These are phyloP conservation scores for Aschersonia sp. DNA, from an alignment of 2,329 filamentous ascomycete species.

Conservation along the genomic window DNA sequence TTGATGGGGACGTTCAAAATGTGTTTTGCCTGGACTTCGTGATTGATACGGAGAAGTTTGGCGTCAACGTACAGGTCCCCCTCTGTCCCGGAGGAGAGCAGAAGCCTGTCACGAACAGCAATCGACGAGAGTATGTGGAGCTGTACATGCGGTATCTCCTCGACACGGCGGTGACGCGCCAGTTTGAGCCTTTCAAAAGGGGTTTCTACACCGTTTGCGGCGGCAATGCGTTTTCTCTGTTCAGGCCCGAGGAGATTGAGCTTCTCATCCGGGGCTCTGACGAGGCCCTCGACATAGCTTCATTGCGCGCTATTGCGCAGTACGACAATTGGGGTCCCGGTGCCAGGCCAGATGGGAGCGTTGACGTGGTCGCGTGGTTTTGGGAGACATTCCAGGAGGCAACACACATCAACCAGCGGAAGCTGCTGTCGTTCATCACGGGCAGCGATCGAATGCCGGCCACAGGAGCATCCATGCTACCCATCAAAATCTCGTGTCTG, in stretches of 20 bases:
- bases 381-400: constrained; percentile 67
- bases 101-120: constrained; percentile 66
- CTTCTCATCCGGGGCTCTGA: constrained; percentile 74
- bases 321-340: constrained; percentile 64
- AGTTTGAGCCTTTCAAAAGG: constrained; percentile 87
- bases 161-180: constrained; percentile 60
- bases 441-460: constrained; percentile 84
- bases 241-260: constrained; percentile 84
- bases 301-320: constrained; percentile 59
- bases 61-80: constrained; percentile 48
- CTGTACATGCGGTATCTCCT: constrained; percentile 69
- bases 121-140: constrained; percentile 75
- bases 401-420: constrained; percentile 53
- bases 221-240: constrained; percentile 74
- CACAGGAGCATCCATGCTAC: constrained; percentile 66
- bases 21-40: constrained; percentile 76
- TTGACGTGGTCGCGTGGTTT: constrained; percentile 69
- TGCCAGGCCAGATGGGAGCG: constrained; percentile 37
- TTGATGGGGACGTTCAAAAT: constrained; percentile 66
- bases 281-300: constrained; percentile 63
- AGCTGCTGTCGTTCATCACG: constrained; percentile 73
- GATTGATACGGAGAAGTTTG: constrained; percentile 63
- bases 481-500: constrained; percentile 61
- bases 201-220: constrained; percentile 89
- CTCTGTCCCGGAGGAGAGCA: constrained; percentile 62